Evolutionary conservation across 2,329 filamentous ascomycete genomes (phyloP), one percentile per base, ranked within the genome.

Genomic region (Colletotrichum karsti): DNA sequence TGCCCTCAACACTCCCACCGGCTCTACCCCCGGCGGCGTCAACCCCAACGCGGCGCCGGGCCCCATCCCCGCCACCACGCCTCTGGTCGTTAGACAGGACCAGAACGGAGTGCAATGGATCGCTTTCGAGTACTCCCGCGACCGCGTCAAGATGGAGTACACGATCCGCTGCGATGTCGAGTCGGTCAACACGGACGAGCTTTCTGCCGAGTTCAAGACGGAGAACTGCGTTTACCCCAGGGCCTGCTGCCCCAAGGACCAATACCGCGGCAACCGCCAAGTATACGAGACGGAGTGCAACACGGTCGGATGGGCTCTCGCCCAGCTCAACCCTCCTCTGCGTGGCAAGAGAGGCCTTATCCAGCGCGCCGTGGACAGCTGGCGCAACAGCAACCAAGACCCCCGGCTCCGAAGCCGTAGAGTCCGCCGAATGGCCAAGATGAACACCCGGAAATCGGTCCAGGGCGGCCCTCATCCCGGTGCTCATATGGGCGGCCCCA

Each of bases 211-310:
- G 72, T 98, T 98, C 87, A 98, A 97, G 85, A 93, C 93, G 8
- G 95, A 98, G 79, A 99, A 99, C 82, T 98, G 96, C 78, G 96
- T 99, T 13, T 99, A 98, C 77, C 96, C 96, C 3, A 90, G 96
- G 68, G 96, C 96, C 4, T 98, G 95, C 84, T 97, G 94, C 80
- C 89, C 90, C 72, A 98, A 98, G 81, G 95, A 98, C 67, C 92
- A 97, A 78, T 99, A 99, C 84, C 92, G 95, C 68, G 96, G 96
- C 69, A 99, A 99, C 79, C 92, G 96, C 15, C 84, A 98, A 73
- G 93, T 96, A 73, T 99, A 99, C 80, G 96, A 99, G 84, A 98
- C 94, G 15, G 96, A 99, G 82, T 99, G 96, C 87, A 99, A 99
- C 82, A 94, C 94, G 1, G 96, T 99, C n/a, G 96, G 96, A n/a